phyloP scores from a whole-genome alignment of 768 basidiomycete species.

The Pholiota molesta region DNA sequence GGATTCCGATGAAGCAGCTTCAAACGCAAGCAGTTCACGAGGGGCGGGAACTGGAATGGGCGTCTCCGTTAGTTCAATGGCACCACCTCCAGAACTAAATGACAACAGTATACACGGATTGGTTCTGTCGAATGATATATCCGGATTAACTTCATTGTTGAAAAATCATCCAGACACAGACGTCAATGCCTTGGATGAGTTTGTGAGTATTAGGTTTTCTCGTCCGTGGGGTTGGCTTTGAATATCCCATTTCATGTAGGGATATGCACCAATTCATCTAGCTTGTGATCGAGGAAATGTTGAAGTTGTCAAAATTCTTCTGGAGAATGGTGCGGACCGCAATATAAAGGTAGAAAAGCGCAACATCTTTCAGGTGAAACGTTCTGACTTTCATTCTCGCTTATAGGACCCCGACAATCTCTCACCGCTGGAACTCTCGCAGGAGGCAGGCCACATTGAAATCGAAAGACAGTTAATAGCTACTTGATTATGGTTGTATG shows the following conservation, averaged over 20 bases:
- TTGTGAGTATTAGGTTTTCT: constrained; percentile 51
- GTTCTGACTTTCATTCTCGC: neutral
- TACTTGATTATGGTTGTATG: constrained; percentile 19
- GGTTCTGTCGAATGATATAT: constrained; percentile 60
- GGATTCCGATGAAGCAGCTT: constrained; percentile 45
- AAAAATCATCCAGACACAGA: constrained; percentile 42
- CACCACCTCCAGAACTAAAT: constrained; percentile 33
- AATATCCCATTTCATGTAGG: constrained; percentile 46
- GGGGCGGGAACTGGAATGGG: constrained; percentile 54
- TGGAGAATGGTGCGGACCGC: constrained; percentile 66
- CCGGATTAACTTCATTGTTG: constrained; percentile 47
- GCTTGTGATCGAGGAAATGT: constrained; percentile 82
- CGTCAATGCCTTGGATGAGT: constrained; percentile 69
- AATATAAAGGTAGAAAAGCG: constrained; percentile 55
- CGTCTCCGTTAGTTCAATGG: constrained; percentile 62
- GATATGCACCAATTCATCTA: constrained; percentile 85
- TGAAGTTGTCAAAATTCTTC: constrained; percentile 56
- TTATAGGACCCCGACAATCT: constrained; percentile 69
- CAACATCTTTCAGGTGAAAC: neutral
- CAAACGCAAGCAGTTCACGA: constrained; percentile 26
- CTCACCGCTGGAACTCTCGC: constrained; percentile 62
- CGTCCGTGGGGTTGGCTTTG: neutral
- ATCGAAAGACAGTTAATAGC: constrained; percentile 41
- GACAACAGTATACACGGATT: constrained; percentile 55
- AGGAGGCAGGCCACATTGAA: constrained; percentile 57